Evolutionary conservation across 164 flowering plant genomes (phyloP).

Genomic region (Kingdonia uniflora): DNA sequence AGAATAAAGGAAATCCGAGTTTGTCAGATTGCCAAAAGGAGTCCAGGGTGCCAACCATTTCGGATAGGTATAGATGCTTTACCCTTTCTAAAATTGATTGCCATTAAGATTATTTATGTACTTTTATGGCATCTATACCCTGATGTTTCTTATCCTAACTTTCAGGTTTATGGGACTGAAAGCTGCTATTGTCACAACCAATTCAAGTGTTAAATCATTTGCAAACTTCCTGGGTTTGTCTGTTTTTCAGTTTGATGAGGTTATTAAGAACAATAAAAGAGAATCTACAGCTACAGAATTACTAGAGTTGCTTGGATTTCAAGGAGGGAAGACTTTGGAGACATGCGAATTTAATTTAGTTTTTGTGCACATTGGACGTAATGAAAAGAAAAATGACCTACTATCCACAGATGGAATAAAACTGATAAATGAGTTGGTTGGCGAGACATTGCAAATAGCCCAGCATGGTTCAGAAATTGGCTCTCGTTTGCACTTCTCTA

Average conservation of each 20-base stretch:
- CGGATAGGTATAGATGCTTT: slow-evolving; percentile 35
- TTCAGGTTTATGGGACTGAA: slow-evolving; percentile 92
- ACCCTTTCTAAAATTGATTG: background rate
- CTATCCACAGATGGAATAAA: slow-evolving; percentile 20
- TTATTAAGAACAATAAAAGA: slow-evolving; percentile 13
- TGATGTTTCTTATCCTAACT: background rate
- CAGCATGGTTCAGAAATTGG: slow-evolving; percentile 46
- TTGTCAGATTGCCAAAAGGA: slow-evolving; percentile 10
- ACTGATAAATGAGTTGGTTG: slow-evolving; percentile 48
- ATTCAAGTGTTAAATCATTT: slow-evolving; percentile 32
- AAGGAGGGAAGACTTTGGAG: slow-evolving; percentile 46
- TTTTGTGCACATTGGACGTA: slow-evolving; percentile 51
- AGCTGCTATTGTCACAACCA: slow-evolving; percentile 59
- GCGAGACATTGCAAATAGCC: slow-evolving; percentile 34
- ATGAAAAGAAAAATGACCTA: slow-evolving; percentile 16
- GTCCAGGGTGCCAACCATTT: slow-evolving; percentile 19
- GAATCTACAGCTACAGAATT: slow-evolving; percentile 27
- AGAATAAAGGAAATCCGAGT: slow-evolving; percentile 16
- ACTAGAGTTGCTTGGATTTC: slow-evolving; percentile 71
- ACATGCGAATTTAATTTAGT: slow-evolving; percentile 57
- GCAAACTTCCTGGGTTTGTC: slow-evolving; percentile 47
- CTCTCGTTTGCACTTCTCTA: slow-evolving; percentile 68
- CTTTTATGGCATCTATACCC: background rate
- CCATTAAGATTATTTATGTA: background rate
- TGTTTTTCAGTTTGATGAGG: slow-evolving; percentile 26